Percentiles rank a stretch among this genome's conserved stretches.
These are phyloP conservation scores for Fraxinus platypoda DNA, from an alignment of 305 asterid species.

Conservation along the genomic window DNA sequence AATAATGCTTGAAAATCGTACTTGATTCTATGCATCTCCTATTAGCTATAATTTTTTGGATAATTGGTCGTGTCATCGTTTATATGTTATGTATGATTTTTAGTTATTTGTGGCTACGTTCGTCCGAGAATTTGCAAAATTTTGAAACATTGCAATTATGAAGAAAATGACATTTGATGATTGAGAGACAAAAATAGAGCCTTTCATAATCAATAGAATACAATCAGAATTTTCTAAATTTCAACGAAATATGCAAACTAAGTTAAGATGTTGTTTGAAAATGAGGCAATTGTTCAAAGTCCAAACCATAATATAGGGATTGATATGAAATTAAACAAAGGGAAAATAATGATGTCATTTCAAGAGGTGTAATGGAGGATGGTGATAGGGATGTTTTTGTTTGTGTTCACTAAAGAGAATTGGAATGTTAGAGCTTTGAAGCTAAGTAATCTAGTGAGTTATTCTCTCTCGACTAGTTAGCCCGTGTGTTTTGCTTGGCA, in stretches of 20 bases:
- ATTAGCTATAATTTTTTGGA: background rate
- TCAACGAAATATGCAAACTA: constrained; percentile 22
- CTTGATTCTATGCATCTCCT: background rate
- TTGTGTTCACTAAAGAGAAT: background rate
- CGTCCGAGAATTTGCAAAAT: background rate
- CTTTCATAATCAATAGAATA: constrained; percentile 36
- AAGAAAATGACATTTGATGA: background rate
- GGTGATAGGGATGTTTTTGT: constrained; percentile 15
- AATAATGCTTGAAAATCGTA: background rate
- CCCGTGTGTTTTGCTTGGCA: background rate
- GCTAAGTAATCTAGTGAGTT: background rate
- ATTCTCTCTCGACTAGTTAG: background rate
- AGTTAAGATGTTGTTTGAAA: constrained; percentile 45
- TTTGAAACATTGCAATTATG: background rate
- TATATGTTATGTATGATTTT: background rate
- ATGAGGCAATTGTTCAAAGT: constrained; percentile 59
- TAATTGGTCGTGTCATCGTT: background rate
- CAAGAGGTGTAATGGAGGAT: constrained; percentile 20
- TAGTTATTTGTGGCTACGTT: background rate
- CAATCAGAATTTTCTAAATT: constrained; percentile 2
- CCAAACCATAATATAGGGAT: constrained; percentile 47
- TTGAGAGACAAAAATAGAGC: constrained; percentile 13
- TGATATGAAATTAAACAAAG: background rate
- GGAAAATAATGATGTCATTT: constrained; percentile 31
- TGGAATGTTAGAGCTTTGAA: constrained; percentile 17